A percentile compares a stretch with the other conserved stretches of the same genome.
These are phyloP conservation scores for Penicillium brevicompactum DNA, from an alignment of 2,329 filamentous ascomycete genomes.

Conservation along the genomic window DNA sequence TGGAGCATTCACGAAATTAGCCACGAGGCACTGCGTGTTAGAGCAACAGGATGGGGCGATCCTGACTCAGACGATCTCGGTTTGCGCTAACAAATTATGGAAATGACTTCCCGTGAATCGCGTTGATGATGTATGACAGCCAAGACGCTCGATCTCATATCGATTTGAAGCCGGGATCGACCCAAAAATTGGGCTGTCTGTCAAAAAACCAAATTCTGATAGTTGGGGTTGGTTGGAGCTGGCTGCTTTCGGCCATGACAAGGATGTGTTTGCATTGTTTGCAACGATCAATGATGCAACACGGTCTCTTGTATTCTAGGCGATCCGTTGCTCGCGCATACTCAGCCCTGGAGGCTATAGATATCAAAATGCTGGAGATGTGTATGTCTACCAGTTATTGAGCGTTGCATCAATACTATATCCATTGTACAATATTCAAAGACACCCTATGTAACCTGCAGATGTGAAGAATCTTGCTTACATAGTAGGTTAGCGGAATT, in stretches of 20 bases:
- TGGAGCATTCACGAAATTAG: not conserved
- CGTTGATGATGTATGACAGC: not conserved
- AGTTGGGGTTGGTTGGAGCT: not conserved
- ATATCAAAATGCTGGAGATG: no score
- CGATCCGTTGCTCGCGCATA: no score
- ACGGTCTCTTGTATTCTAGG: no score
- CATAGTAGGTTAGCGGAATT: not conserved
- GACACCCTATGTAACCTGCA: no score
- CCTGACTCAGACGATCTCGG: not conserved
- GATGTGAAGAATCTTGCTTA: no score
- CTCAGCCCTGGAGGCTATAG: no score
- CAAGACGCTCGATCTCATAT: not conserved
- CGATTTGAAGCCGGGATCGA: no score
- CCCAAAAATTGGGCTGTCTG: not conserved
- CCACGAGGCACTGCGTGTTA: not conserved
- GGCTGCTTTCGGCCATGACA: not conserved
- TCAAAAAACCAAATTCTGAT: not conserved
- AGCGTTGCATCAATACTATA: no score
- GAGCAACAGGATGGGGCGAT: not conserved
- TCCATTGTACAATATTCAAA: no score
- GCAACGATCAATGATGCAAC: not conserved
- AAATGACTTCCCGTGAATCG: not conserved
- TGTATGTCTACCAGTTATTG: no score
- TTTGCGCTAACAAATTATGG: not conserved
- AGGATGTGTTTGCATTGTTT: not conserved